Conservation (phyloP, 306 rosid species). For the Gastrolobium villosum region DNA sequence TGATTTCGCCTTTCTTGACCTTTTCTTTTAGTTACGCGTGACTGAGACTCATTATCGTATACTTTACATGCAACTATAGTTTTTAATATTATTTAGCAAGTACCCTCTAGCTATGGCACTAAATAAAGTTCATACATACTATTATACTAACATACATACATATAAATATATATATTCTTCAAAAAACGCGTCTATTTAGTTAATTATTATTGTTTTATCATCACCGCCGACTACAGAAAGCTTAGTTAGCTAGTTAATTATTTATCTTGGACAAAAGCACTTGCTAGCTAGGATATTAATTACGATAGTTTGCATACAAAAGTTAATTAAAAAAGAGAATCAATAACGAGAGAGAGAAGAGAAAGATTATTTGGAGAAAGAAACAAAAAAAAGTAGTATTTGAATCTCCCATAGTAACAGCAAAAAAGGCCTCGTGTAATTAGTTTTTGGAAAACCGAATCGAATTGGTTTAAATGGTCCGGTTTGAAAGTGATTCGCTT, state of each 20-base stretch:
- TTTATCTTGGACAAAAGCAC: conserved; percentile 24
- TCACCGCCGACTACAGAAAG: conserved; percentile 44
- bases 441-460: too few species aligned
- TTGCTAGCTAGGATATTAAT: conserved; percentile 11
- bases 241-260: background rate
- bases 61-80: conserved; percentile 47
- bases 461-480: too few species aligned
- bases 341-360: background rate
- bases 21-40: conserved; percentile 71
- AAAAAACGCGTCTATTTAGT: conserved; percentile 46
- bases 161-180: background rate
- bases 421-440: conserved; percentile 38
- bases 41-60: conserved; percentile 46
- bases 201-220: background rate
- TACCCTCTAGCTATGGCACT: background rate
- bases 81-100: conserved; percentile 43
- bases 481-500: too few species aligned
- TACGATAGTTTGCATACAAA: background rate
- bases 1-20: conserved; percentile 51
- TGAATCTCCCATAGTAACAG: conserved; percentile 51
- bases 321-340: conserved; percentile 7
- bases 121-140: conserved; percentile 35
- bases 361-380: conserved; percentile 2
- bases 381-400: conserved; percentile 36
- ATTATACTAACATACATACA: background rate